Evolutionary conservation across 2,329 filamentous ascomycete genomes (phyloP).

Genomic region (Xylariaceae sp.): DNA sequence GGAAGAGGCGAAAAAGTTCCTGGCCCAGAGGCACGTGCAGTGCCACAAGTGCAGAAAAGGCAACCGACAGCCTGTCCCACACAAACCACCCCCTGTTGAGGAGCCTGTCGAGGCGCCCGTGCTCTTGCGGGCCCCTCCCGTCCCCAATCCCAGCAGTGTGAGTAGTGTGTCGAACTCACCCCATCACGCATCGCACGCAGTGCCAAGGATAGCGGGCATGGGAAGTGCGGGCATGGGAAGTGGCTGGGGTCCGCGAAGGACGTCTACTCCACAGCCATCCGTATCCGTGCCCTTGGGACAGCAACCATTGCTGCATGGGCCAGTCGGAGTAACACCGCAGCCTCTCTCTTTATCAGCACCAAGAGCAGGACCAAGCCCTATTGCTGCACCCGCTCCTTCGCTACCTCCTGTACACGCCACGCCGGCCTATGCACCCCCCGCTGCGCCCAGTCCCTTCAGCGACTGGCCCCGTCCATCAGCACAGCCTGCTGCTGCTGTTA

Average conservation of each 20-base stretch:
- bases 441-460: constrained; percentile 33
- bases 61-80: constrained; percentile 40
- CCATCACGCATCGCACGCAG: constrained; percentile 20
- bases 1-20: constrained; percentile 53
- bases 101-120: constrained; percentile 24
- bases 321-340: constrained; percentile 21
- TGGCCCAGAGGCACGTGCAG: constrained; percentile 58
- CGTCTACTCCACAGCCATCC: constrained; percentile 13
- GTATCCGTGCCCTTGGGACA: constrained; percentile 14
- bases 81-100: constrained; percentile 26
- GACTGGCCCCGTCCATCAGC: constrained; percentile 49
- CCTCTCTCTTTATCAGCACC: constrained; percentile 23
- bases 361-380: constrained; percentile 27
- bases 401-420: constrained; percentile 25
- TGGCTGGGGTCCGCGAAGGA: constrained; percentile 21
- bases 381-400: constrained; percentile 32
- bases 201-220: constrained; percentile 20
- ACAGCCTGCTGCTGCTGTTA: constrained; percentile 42
- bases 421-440: constrained; percentile 34
- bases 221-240: constrained; percentile 20
- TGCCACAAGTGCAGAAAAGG: constrained; percentile 69
- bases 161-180: constrained; percentile 23
- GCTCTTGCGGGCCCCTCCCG: constrained; percentile 23
- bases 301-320: constrained; percentile 21
- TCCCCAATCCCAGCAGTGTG: constrained; percentile 17